phyloP scores from a whole-genome alignment of 2,329 filamentous ascomycete genomes.

The Aspergillus amoenus region DNA sequence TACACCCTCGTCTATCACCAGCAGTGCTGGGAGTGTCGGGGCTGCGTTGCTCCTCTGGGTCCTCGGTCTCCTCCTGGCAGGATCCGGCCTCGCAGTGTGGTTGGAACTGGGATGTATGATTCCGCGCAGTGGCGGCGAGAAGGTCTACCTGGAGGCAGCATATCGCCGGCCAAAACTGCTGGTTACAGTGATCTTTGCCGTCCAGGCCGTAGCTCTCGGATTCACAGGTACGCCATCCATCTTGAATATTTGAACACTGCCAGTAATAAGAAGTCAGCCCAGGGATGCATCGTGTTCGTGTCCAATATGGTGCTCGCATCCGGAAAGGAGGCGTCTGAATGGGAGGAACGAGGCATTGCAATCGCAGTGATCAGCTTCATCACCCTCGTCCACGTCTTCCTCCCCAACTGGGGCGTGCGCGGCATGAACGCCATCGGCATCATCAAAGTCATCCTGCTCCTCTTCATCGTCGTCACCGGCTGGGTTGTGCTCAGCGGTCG shows the following conservation, averaged over 20 bases:
- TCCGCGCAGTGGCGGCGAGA: conserved; percentile 48
- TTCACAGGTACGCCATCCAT: background rate
- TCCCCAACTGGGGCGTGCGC: conserved; percentile 40
- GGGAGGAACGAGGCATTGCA: conserved; percentile 28
- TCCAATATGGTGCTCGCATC: conserved; percentile 24
- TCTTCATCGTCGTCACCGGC: conserved; percentile 45
- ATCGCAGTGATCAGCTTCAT: conserved; percentile 30
- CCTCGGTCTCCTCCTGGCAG: conserved; percentile 48
- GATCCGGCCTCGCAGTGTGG: conserved; percentile 49
- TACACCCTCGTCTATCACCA: conserved; percentile 58
- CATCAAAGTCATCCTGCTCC: conserved; percentile 47
- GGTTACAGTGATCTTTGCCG: conserved; percentile 1
- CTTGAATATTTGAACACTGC: too few relatives aligned
- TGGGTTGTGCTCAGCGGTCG: conserved; percentile 39
- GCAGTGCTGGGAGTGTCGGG: conserved; percentile 55
- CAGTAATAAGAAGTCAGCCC: background rate
- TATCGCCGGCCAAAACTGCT: conserved; percentile 1
- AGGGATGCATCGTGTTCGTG: conserved; percentile 2
- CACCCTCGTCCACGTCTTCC: conserved; percentile 44
- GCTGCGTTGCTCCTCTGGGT: conserved; percentile 57
- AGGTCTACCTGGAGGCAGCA: conserved; percentile 47
- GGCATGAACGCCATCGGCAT: conserved; percentile 47
- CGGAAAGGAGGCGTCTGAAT: conserved; percentile 22
- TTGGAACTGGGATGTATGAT: conserved; percentile 49
- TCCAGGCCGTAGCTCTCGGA: background rate